Evolutionary conservation across 106 monocot genomes (phyloP), one percentile per base, ranked within the genome.

Genomic region (Allium sativum): DNA sequence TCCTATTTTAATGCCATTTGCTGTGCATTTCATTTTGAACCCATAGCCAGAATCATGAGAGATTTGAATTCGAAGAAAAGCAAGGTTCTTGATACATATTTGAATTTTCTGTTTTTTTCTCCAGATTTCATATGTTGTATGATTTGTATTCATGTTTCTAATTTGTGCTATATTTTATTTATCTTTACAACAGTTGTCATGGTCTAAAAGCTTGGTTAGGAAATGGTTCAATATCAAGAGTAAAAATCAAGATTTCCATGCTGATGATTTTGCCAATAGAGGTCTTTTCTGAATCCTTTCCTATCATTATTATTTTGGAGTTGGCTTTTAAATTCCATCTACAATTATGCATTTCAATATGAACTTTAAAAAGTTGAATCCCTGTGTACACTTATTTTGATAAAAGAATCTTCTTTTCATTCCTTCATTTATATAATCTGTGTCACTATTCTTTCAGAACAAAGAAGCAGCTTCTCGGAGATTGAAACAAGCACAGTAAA

Each of bases 381-480:
- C 22, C 13, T 63, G 31, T 40, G 12, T 62, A 15, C 64, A 57
- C 16, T 69, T 18, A 6, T 20, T 20, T 45, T 15, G 51, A 60
- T 14, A 66, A 15, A 64, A 17, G 15, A n/a, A 21, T 21, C 15
- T 9, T 18, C 12, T 40, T 18, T 41, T 41, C 40, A 6, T 45
- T 58, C 41, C 31, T 31, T 18, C 11, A 9, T 31, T 54, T 50
- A 31, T 31, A 31, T 31, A 0, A 31, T 31, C 5, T 3, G 5
- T 31, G 31, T 31, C 5, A 31, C 31, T 31, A 31, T 31, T 31
- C 31, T 31, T 31, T 31, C 31, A 50, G 68, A 58, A 58, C 58
- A 21, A 58, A 84, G 81, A 75, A 56, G 62, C 73, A 89, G 80
- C 70, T 89, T 79, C 75, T 65, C 78, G 53, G 84, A 84, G 78